These are phyloP conservation scores for Jamesozyma lodderae DNA, from an alignment of 805 yeast species.

Conservation along the genomic window DNA sequence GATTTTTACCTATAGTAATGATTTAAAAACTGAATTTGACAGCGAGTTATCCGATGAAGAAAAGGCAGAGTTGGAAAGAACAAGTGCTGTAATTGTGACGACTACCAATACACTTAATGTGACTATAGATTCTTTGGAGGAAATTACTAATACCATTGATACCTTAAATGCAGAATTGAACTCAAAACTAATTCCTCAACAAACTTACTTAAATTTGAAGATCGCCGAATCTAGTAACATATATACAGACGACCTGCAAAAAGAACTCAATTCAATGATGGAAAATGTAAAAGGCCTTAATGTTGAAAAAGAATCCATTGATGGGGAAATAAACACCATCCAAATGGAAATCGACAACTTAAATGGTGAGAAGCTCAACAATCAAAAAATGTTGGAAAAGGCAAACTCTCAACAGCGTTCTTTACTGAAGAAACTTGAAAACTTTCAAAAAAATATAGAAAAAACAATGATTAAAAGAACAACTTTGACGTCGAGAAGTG, in stretches of 20 bases:
- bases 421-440: slow-evolving; percentile 48
- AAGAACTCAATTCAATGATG: slow-evolving; percentile 21
- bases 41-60: slow-evolving; percentile 46
- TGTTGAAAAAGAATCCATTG: slow-evolving; percentile 24
- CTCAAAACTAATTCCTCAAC: slow-evolving; percentile 50
- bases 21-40: slow-evolving; percentile 45
- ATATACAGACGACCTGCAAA: slow-evolving; percentile 8
- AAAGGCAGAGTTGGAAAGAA: slow-evolving; percentile 32
- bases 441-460: slow-evolving; percentile 55
- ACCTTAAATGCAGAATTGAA: slow-evolving; percentile 45
- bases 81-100: slow-evolving; percentile 34
- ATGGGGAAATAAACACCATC: slow-evolving; percentile 21
- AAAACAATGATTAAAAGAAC: slow-evolving; percentile 54
- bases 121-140: slow-evolving; percentile 18
- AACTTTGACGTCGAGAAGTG: slow-evolving; percentile 49
- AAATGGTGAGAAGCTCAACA: slow-evolving; percentile 23
- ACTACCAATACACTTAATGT: slow-evolving; percentile 40
- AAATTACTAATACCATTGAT: slow-evolving; percentile 18
- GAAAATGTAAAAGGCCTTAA: slow-evolving; percentile 3
- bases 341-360: slow-evolving; percentile 24
- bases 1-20: slow-evolving; percentile 37
- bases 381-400: slow-evolving; percentile 36
- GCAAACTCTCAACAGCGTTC: slow-evolving; percentile 50
- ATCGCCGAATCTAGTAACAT: slow-evolving; percentile 12
- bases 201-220: slow-evolving; percentile 31